phyloP scores from a whole-genome alignment of 306 rosid genomes.

The Rubus idaeus region DNA sequence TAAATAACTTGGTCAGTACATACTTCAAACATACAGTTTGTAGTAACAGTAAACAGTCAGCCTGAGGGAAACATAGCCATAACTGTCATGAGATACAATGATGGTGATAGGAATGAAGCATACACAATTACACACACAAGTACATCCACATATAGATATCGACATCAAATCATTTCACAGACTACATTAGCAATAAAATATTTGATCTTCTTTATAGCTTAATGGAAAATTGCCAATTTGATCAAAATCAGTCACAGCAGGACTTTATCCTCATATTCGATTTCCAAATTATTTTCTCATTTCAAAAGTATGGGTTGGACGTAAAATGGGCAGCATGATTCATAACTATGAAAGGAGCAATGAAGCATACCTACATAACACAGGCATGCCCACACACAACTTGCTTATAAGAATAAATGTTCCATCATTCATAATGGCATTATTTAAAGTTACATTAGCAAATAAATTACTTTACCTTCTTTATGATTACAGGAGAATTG shows the following conservation, averaged over 20 bases:
- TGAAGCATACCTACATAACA: background rate
- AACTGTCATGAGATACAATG: background rate
- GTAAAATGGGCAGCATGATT: constrained; percentile 65
- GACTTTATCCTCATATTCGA: constrained; percentile 52
- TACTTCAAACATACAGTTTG: constrained; percentile 8
- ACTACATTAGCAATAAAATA: background rate
- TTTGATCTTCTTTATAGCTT: constrained; percentile 61
- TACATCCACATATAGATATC: background rate
- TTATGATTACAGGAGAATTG: constrained; percentile 89
- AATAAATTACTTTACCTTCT: constrained; percentile 53
- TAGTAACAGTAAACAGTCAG: background rate
- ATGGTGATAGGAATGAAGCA: background rate
- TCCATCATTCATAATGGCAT: background rate
- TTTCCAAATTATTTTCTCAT: constrained; percentile 66
- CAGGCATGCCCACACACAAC: background rate
- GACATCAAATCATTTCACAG: background rate
- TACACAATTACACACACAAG: background rate
- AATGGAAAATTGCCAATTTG: constrained; percentile 91
- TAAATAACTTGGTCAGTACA: constrained; percentile 31
- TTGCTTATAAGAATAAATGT: background rate
- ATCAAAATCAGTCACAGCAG: constrained; percentile 60
- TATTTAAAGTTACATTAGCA: background rate
- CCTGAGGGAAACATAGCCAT: background rate
- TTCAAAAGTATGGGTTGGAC: constrained; percentile 53
- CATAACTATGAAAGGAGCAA: background rate